Base-by-base conservation (phyloP, 2,329 filamentous ascomycete genomes). In the Nannizzia gypsea region DNA sequence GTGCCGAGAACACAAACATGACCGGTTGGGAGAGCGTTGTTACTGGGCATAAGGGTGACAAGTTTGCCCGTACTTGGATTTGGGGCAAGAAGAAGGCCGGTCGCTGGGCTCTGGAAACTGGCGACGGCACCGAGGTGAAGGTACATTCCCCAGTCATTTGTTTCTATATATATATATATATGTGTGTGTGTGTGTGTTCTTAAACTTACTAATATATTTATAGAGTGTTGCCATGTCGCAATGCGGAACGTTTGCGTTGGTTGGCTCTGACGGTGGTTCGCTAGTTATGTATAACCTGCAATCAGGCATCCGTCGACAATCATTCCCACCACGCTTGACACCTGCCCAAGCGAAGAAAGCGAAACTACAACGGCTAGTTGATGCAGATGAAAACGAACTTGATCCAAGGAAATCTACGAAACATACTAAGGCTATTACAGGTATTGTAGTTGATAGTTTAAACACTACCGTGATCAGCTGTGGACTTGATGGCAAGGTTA, bases 1-100 rank as follows among this genome's bases (percentile, higher is more conserved):
- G 81, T n/a, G 76, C 80, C 8, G 86, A 90, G 72, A 84, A 87
- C 2, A 85, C 90, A 65, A 78, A 84, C 55, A 85, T 84, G 77
- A 96, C 91, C 2, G 93, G 93, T 0, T 99, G 93, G 93, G 95
- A 99, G 73, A 96, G 92, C 69, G 85, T 99, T 5, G 83, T 99
- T 1, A 99, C 93, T 3, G 92, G 90, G 8, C 95, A 99, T 70
- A 86, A 86, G 68, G 84, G 87, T 57, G 92, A 97, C 68, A 81
- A 85, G 50, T 88, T 83, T 69, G 93, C 90, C 17, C 84, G 93
- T 58, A 97, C 93, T 1, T 99, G 93, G 93, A 96, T 96, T 74
- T 97, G 93, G 91, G 93, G 92, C 4, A 86, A 90, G 60, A 96
- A 95, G 74, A 85, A 87, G 67, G 91, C 93, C 56, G 93, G 93